A percentile compares a stretch with the other conserved stretches of the same genome.
These are phyloP conservation scores for Tricholoma furcatifolium DNA, from an alignment of 768 basidiomycete genomes.

Conservation along the genomic window DNA sequence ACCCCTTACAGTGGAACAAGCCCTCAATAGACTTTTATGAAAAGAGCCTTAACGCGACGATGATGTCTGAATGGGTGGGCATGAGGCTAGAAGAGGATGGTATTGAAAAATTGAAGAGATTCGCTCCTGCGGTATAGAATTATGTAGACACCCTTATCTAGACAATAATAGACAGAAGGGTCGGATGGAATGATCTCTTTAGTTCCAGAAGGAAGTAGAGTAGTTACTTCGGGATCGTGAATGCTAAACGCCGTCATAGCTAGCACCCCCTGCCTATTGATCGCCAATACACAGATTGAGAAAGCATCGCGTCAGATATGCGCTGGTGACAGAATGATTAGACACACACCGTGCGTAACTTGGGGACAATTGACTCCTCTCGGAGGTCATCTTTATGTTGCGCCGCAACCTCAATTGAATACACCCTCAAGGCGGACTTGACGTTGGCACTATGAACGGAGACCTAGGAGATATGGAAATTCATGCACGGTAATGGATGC, in stretches of 20 bases:
- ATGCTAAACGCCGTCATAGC: slow-evolving; percentile 76
- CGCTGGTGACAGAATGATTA: slow-evolving; percentile 8
- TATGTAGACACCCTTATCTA: slow-evolving; percentile 1
- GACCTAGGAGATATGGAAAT: slow-evolving; percentile 53
- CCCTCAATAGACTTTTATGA: slow-evolving; percentile 93
- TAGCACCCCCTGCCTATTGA: slow-evolving; percentile 79
- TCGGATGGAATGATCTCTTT: slow-evolving; percentile 9
- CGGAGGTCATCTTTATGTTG: slow-evolving; percentile 80
- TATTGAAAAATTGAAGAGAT: slow-evolving; percentile 57
- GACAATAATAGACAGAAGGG: background rate
- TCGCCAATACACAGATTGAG: slow-evolving; percentile 16
- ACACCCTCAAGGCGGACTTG: slow-evolving; percentile 74
- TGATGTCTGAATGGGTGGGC: slow-evolving; percentile 86
- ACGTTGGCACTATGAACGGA: slow-evolving; percentile 91
- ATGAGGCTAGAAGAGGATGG: slow-evolving; percentile 77
- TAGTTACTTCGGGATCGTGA: slow-evolving; percentile 8
- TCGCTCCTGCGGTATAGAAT: slow-evolving; percentile 25
- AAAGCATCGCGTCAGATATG: slow-evolving; percentile 14
- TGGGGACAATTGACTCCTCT: slow-evolving; percentile 81
- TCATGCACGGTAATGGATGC: slow-evolving; percentile 1
- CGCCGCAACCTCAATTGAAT: slow-evolving; percentile 87
- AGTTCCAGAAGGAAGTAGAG: slow-evolving; percentile 12
- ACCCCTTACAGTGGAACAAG: slow-evolving; percentile 75
- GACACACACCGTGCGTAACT: slow-evolving; percentile 74
- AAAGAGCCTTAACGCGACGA: slow-evolving; percentile 72